Evolutionary conservation across 345 rosid species (phyloP).

Genomic region (Carallia pectinifolia): DNA sequence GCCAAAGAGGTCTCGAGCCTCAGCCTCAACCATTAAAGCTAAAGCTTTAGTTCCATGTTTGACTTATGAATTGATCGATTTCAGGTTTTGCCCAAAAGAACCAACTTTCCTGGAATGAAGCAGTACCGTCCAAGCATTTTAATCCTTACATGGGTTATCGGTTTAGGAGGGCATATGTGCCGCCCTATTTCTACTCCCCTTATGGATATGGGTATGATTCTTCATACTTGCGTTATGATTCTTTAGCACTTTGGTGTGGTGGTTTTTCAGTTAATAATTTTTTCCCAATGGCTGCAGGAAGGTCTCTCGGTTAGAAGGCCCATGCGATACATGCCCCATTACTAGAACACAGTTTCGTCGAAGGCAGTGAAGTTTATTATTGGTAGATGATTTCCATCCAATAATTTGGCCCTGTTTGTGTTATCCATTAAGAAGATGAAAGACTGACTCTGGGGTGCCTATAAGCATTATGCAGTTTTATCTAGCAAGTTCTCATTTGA

Average conservation of each 20-base stretch:
- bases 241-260: background rate
- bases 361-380: background rate
- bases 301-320: constrained; percentile 80
- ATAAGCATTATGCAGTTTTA: too few species aligned
- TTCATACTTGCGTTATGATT: background rate
- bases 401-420: background rate
- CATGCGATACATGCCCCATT: constrained; percentile 94
- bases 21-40: too few species aligned
- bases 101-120: constrained; percentile 95
- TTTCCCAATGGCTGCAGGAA: constrained; percentile 54
- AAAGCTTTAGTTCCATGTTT: background rate
- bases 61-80: background rate
- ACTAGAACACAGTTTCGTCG: constrained; percentile 34
- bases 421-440: too few species aligned
- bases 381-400: background rate
- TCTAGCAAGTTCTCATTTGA: too few species aligned
- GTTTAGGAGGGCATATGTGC: constrained; percentile 64
- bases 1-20: too few species aligned
- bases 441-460: too few species aligned
- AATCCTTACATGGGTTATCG: constrained; percentile 70
- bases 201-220: constrained; percentile 57
- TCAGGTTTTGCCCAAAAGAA: constrained; percentile 82
- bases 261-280: background rate
- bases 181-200: constrained; percentile 48
- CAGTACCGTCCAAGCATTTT: constrained; percentile 74